Evolutionary conservation across 2,329 filamentous ascomycete genomes (phyloP), one percentile per base, ranked within the genome.

Genomic region (Aspergillus versicolor): DNA sequence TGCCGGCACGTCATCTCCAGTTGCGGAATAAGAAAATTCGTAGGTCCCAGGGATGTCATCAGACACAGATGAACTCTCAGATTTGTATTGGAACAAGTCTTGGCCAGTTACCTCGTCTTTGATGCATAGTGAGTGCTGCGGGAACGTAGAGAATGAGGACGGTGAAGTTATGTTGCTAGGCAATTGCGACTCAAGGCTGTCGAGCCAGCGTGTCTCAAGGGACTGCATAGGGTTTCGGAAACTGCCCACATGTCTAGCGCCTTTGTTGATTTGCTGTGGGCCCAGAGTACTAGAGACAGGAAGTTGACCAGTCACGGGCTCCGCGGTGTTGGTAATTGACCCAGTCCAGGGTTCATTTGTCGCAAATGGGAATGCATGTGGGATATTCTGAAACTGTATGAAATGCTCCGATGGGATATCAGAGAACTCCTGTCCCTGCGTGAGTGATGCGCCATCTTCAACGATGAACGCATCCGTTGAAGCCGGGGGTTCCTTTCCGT

Each of bases 61-160:
- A 4, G 72, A 69, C n/a, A 71, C 67, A 0, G 73, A 75, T 22
- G 73, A 73, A 54, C 64, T 73, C 47, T 73, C 71, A 0, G 73
- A 74, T 56, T 69, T 70, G 53, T 67, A 70, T 27, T 73, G 69
- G 40, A 70, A 69, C n/a, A 60, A 61, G 4, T 74, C 71, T n/a
- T 64, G 62, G 6, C 54, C 62, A 11, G 52, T 60, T 21, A 54
- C 61, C 15, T 60, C 55, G 19, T 66, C 65, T 21, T 63, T 61
- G 46, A 60, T 48, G 27, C 64, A 60, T 3, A 52, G 19, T 4
- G 58, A 21, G 12, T 59, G 62, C 27, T 64, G 67, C 8, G 65
- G 57, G 4, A 60, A 45, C 11, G 63, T 49, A 5, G 65, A 57
- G 27, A 68, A 57, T 4, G 71, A 65, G 4, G 62, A 59, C 2